Conservation (phyloP, 1,284 basidiomycete species). For the Pholiota adiposa region DNA sequence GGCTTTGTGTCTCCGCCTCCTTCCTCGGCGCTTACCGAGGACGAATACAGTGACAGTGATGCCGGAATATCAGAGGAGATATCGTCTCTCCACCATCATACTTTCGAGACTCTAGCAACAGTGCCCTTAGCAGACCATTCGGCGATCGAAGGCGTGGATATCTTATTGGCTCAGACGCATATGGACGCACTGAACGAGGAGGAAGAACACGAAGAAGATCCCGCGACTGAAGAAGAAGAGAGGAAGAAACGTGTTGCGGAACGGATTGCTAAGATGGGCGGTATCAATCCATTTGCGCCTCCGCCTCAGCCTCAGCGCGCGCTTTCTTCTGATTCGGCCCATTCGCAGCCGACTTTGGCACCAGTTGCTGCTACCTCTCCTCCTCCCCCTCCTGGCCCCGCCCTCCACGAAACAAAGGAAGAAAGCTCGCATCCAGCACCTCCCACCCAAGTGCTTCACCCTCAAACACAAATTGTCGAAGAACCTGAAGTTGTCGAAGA, state of each 20-base stretch:
- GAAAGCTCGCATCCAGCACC: background rate
- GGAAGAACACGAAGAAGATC: constrained; percentile 22
- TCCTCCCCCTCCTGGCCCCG: background rate
- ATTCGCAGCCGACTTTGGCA: constrained; percentile 10
- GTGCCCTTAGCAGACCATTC: background rate
- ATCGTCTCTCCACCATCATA: background rate
- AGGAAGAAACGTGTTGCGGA: constrained; percentile 64
- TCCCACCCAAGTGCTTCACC: background rate
- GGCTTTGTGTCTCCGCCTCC: constrained; percentile 8
- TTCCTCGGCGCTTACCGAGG: background rate
- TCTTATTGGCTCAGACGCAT: constrained; percentile 12
- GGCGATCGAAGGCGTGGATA: constrained; percentile 2
- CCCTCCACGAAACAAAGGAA: background rate
- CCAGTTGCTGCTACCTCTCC: constrained; percentile 1
- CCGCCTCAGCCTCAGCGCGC: constrained; percentile 41
- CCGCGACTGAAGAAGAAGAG: constrained; percentile 59
- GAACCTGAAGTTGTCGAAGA: constrained; percentile 27
- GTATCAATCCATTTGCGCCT: constrained; percentile 62
- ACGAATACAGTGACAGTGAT: background rate
- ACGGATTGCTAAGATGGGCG: constrained; percentile 66
- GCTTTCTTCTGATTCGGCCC: constrained; percentile 22
- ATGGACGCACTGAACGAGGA: constrained; percentile 22
- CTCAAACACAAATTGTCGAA: constrained; percentile 19
- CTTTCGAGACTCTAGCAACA: background rate
- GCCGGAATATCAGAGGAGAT: background rate